phyloP scores from a whole-genome alignment of 2,329 filamentous ascomycete genomes.

The Pyrenophora teres region DNA sequence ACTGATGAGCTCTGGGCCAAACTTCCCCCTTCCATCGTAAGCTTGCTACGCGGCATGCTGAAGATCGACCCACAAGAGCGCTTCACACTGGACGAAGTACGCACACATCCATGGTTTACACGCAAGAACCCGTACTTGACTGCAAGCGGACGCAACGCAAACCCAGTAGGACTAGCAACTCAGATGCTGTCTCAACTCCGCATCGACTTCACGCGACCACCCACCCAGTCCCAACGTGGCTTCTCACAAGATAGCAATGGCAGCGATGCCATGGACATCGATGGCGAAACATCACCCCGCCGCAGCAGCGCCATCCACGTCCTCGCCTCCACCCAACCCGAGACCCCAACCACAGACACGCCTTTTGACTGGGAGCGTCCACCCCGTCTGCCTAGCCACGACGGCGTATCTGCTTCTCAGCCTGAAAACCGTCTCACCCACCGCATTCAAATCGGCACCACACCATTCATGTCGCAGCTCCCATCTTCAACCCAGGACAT shows the following conservation, averaged over 20 bases:
- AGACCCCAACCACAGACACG: constrained; percentile 73
- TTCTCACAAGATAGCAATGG: constrained; percentile 53
- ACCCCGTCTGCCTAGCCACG: constrained; percentile 50
- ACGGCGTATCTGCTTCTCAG: constrained; percentile 44
- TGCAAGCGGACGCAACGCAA: constrained; percentile 72
- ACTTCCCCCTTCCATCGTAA: constrained; percentile 74
- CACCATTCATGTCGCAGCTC: constrained; percentile 38
- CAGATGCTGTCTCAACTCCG: constrained; percentile 90
- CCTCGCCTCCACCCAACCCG: constrained; percentile 84
- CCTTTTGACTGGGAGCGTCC: constrained; percentile 90
- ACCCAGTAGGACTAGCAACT: constrained; percentile 85
- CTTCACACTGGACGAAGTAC: constrained; percentile 85
- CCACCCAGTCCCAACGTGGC: constrained; percentile 57
- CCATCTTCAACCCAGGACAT: constrained; percentile 56
- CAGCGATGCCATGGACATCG: constrained; percentile 58
- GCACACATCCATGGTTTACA: constrained; percentile 94
- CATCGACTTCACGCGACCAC: constrained; percentile 80
- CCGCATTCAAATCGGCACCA: constrained; percentile 19
- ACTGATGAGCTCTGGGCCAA: constrained; percentile 84
- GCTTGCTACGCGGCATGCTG: constrained; percentile 91
- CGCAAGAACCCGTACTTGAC: constrained; percentile 77
- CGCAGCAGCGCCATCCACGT: constrained; percentile 48
- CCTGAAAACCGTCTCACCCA: constrained; percentile 35
- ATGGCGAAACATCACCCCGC: constrained; percentile 61
- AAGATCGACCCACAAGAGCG: constrained; percentile 73